Conservation (phyloP, 1,284 basidiomycete genomes). For the Ceratobasidium sp. region DNA sequence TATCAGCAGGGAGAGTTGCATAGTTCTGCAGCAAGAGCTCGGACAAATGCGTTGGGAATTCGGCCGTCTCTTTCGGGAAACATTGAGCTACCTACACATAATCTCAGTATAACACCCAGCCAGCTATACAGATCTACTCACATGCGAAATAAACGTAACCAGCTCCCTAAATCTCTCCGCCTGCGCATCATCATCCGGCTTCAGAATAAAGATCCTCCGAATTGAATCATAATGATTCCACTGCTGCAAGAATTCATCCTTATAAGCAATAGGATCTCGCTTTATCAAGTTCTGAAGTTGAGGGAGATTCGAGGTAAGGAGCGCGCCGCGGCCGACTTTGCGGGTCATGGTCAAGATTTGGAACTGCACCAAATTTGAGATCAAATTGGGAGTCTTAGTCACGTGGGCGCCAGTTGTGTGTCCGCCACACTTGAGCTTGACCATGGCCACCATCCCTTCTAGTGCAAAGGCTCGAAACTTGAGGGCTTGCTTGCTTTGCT, state of each 20-base stretch:
- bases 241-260: constrained; percentile 97
- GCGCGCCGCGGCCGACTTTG: constrained; percentile 49
- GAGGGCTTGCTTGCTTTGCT: constrained; percentile 92
- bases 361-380: constrained; percentile 33
- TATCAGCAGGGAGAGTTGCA: constrained; percentile 76
- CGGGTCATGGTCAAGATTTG: constrained; percentile 36
- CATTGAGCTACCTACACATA: constrained; percentile 78
- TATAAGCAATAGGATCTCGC: constrained; percentile 89
- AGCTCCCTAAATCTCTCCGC: constrained; percentile 86
- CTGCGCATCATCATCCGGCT: constrained; percentile 74
- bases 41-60: constrained; percentile 83
- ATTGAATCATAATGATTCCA: constrained; percentile 96
- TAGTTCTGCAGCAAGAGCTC: constrained; percentile 80
- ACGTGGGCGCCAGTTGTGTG: constrained; percentile 6
- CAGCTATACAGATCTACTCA: constrained; percentile 52
- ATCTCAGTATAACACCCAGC: not conserved
- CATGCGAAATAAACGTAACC: constrained; percentile 86
- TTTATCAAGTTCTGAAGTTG: constrained; percentile 96
- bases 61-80: constrained; percentile 86
- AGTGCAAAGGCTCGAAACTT: constrained; percentile 76
- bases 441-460: constrained; percentile 60
- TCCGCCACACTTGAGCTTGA: constrained; percentile 7
- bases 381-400: constrained; percentile 22
- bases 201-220: constrained; percentile 82
- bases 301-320: constrained; percentile 65